Base-by-base conservation (phyloP, 352 stramenopile species). In the Globisporangium ultimum region DNA sequence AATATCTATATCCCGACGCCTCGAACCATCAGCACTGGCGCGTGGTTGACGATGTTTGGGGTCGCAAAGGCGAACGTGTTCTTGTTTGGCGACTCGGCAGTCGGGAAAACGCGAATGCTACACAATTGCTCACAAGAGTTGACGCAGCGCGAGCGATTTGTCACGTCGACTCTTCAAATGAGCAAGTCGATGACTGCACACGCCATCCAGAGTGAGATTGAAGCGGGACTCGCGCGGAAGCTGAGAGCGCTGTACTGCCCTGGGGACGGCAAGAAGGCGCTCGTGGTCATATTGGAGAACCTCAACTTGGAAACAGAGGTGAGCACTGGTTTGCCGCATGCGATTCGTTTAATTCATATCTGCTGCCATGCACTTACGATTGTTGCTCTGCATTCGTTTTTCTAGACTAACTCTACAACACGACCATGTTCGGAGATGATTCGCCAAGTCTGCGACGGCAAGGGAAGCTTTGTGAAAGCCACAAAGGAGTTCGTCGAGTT, bases 401-500 rank as follows among this genome's bases (percentile, higher is more conserved):
- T 1, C 3, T 54, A 59, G 53, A 21, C 28, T 2, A 28, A 14
- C 15, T 14, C 5, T 17, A 32, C n/a, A 17, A 53, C 53, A 21
- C 45, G 68, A 12, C 55, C 66, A 1, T 85, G 75, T 53, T 71
- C 56, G 2, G 77, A 80, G 20, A 81, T 88, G 69, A 73, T 91
- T 48, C 73, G 79, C 13, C 82, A 91, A 62, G 56, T 91, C 2
- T 72, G 69, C 17, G 82, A 91, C 53, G 67, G 61, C 0, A 80
- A 68, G 47, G 79, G 78, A 9, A 81, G 70, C 34, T 89, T 87
- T 24, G 54, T 83, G 24, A 71, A 71, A 28, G 32, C 72, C 3
- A 74, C 76, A 4, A 85, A 84, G 43, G 73, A 82, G 49, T 89
- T 74, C 53, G 75, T 77, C 12, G 73, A 87, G 54, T 86, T 87